A percentile compares a stretch with the other conserved stretches of the same genome.
Evolutionary conservation across 768 basidiomycete genomes (phyloP).

Genomic region (Panus rudis): DNA sequence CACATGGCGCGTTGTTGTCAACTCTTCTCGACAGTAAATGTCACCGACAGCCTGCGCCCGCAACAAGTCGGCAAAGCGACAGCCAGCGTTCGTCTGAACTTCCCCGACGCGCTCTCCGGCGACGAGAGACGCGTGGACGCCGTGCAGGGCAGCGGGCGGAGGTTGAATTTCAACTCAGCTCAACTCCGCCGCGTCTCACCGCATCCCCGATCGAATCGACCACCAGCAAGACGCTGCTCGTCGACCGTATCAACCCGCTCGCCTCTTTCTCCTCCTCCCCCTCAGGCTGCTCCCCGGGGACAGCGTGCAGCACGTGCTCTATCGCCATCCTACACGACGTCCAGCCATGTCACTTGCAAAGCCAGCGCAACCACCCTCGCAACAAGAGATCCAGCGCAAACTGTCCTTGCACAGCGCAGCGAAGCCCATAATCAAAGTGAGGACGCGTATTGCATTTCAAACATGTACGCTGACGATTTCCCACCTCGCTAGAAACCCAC

Average conservation of each 20-base stretch:
- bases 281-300: slow-evolving; percentile 7
- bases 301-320: not conserved
- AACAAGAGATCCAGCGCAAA: slow-evolving; percentile 82
- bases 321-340: slow-evolving; percentile 16
- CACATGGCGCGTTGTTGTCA: too few relatives aligned
- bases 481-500: slow-evolving; percentile 22
- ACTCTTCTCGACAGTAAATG: too few relatives aligned
- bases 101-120: slow-evolving; percentile 1
- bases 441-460: slow-evolving; percentile 6
- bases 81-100: not conserved
- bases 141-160: not conserved
- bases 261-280: slow-evolving; percentile 19
- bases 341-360: slow-evolving; percentile 19
- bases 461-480: slow-evolving; percentile 4
- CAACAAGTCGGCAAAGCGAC: too few relatives aligned
- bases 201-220: slow-evolving; percentile 7
- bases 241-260: slow-evolving; percentile 25
- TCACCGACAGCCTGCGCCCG: too few relatives aligned
- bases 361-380: slow-evolving; percentile 68
- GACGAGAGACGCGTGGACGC: not conserved
- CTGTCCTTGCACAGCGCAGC: slow-evolving; percentile 68
- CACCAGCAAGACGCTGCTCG: slow-evolving; percentile 9
- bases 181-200: slow-evolving; percentile 2
- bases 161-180: slow-evolving; percentile 7
- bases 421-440: slow-evolving; percentile 35